Percentiles rank a stretch among this genome's conserved stretches.
phyloP scores from a whole-genome alignment of 352 stramenopile genomes.

The Phytopythium cucurbitacearum region DNA sequence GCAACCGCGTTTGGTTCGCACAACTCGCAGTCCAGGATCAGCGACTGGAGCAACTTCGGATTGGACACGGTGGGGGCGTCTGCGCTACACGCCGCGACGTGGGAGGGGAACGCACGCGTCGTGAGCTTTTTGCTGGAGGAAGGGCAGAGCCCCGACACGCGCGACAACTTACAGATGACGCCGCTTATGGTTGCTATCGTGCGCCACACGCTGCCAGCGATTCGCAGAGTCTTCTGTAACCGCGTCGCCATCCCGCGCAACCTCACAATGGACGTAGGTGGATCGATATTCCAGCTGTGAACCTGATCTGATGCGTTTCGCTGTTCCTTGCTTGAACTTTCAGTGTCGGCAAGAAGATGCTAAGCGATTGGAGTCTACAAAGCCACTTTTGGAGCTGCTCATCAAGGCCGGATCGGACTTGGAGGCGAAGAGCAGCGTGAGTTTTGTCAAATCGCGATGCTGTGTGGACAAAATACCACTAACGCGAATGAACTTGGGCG shows the following conservation, averaged over 20 bases:
- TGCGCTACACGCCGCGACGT: conserved; percentile 18
- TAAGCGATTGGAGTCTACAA: neutral
- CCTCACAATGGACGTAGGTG: conserved; percentile 16
- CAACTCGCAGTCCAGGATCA: no score
- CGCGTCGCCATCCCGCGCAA: conserved; percentile 13
- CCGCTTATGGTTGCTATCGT: conserved; percentile 23
- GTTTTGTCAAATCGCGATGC: neutral
- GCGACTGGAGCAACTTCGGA: conserved; percentile 18
- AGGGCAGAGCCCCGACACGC: conserved; percentile 11
- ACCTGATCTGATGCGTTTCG: no score
- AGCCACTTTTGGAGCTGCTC: conserved; percentile 9
- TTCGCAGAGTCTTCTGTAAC: conserved; percentile 16
- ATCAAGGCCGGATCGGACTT: conserved; percentile 8
- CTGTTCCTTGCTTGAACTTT: neutral
- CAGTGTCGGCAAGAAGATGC: conserved; percentile 19
- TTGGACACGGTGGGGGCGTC: conserved; percentile 18
- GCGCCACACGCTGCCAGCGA: conserved; percentile 16
- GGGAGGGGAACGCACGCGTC: conserved; percentile 10
- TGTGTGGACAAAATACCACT: neutral
- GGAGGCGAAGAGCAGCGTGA: conserved; percentile 11
- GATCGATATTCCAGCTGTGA: neutral
- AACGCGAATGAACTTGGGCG: neutral
- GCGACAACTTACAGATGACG: conserved; percentile 14
- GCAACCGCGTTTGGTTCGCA: no score
- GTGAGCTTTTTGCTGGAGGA: conserved; percentile 17